phyloP scores from a whole-genome alignment of 139 green algal species.

The Volvox africanus region DNA sequence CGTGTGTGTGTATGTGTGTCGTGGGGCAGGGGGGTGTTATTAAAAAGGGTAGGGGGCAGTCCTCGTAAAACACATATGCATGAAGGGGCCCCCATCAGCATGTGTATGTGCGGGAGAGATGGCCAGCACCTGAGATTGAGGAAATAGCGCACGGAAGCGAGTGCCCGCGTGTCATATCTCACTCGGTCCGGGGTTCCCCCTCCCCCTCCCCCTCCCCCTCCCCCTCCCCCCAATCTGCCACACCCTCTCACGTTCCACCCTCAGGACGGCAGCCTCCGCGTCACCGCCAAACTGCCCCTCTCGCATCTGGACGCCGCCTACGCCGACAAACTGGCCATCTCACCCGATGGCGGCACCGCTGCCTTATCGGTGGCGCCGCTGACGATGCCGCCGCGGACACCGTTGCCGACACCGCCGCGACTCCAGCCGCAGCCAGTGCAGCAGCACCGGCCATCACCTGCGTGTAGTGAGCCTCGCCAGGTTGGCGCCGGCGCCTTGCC shows the following conservation, averaged over 20 bases:
- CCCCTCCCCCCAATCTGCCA: background rate
- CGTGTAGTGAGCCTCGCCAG: background rate
- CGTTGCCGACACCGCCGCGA: no score
- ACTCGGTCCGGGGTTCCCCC: background rate
- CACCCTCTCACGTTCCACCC: background rate
- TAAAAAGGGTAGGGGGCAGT: no score
- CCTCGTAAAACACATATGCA: no score
- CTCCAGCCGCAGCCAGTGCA: background rate
- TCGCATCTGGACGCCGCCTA: background rate
- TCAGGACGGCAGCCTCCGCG: conserved; percentile 18
- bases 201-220: background rate
- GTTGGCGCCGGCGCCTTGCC: background rate
- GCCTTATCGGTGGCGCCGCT: background rate
- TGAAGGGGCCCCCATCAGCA: no score
- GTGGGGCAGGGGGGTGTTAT: no score
- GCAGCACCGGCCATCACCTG: no score
- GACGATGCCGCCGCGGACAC: background rate
- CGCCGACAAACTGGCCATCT: background rate
- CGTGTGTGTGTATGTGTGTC: no score
- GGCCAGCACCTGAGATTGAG: no score
- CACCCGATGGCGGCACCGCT: conserved; percentile 18
- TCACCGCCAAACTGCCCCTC: background rate
- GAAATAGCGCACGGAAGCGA: no score
- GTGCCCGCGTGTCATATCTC: background rate
- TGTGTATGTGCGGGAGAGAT: no score